These are phyloP conservation scores for Rhytidiadelphus loreus DNA, from an alignment of 225 moss, liverwort and hornwort genomes.

Conservation along the genomic window DNA sequence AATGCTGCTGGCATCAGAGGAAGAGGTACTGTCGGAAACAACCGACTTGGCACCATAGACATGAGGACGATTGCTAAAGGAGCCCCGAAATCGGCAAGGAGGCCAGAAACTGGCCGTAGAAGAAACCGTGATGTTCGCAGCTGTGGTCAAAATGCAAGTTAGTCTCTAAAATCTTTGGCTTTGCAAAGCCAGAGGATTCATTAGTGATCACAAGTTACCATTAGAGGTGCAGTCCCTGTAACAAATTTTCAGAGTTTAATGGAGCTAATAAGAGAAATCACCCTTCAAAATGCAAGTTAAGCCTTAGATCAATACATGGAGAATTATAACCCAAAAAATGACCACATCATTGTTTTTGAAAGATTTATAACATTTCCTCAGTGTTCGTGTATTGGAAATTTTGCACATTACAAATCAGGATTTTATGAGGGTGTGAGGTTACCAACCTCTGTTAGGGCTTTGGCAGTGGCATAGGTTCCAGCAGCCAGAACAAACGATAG, in stretches of 20 bases:
- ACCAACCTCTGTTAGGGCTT: conserved; percentile 42
- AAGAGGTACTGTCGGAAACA: conserved; percentile 48
- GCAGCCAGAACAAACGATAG: conserved; percentile 50
- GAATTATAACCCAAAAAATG: neutral
- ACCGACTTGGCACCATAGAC: conserved; percentile 42
- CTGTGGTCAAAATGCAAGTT: conserved; percentile 9
- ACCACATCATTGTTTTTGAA: neutral
- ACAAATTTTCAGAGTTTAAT: neutral
- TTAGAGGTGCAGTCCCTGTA: neutral
- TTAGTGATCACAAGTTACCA: neutral
- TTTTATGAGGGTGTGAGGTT: neutral
- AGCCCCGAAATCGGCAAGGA: conserved; percentile 63
- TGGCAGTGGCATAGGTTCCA: conserved; percentile 51
- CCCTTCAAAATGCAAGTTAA: neutral
- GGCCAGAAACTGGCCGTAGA: conserved; percentile 30
- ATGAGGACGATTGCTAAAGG: conserved; percentile 53
- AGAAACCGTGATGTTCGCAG: conserved; percentile 49
- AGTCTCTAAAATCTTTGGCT: neutral
- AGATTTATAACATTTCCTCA: neutral
- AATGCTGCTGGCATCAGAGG: conserved; percentile 50
- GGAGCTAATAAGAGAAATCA: neutral
- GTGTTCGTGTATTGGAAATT: neutral
- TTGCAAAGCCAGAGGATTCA: neutral
- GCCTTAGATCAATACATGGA: neutral
- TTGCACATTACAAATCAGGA: neutral